Base-by-base conservation (phyloP, 2,329 filamentous ascomycete species). In the Monascus ruber region DNA sequence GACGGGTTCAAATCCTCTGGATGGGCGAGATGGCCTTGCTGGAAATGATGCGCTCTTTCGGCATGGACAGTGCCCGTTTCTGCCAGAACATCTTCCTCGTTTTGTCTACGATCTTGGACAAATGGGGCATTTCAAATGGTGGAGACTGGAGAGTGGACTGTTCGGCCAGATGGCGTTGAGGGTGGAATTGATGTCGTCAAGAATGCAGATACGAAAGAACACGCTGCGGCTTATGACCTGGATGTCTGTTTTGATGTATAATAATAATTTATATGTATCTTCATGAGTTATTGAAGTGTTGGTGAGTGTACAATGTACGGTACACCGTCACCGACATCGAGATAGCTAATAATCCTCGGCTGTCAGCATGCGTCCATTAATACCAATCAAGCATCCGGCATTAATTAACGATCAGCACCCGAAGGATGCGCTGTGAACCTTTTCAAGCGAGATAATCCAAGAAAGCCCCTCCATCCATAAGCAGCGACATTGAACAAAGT, bases 151-250 rank as follows among this genome's bases (percentile, higher is more conserved):
- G 31, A 51, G 31, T 59, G 54, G 55, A 28, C 43, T 39, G 48
- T 58, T 37, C 50, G 51, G 7, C 8, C 38, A 26, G 26, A 52
- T 1, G 53, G 55, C 17, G 47, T 58, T 26, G 44, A 55, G 31
- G 55, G 52, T 25, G 44, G 25, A n/a, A 51, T 58, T 24, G 51
- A 56, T 41, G 47, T 39, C 8, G 56, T 55, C 36, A 54, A 35
- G 33, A 40, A 58, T 31, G 53, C 56, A 29, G 49, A 53, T 31
- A 31, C 29, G n/a, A 8, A n/a, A 31, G 29, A 31, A n/a, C 29
- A 31, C n/a, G 29, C 7, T 7, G 7, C 29, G 29, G n/a, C 7
- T n/a, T 31, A 31, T 31, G 7, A 31, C 7, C 7, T 31, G 7
- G 29, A n/a, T 31, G 7, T n/a, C 7, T 31, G 29, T 31, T 31